Conservation (phyloP, 169 alveolate species). For the Eimeria sp. region DNA sequence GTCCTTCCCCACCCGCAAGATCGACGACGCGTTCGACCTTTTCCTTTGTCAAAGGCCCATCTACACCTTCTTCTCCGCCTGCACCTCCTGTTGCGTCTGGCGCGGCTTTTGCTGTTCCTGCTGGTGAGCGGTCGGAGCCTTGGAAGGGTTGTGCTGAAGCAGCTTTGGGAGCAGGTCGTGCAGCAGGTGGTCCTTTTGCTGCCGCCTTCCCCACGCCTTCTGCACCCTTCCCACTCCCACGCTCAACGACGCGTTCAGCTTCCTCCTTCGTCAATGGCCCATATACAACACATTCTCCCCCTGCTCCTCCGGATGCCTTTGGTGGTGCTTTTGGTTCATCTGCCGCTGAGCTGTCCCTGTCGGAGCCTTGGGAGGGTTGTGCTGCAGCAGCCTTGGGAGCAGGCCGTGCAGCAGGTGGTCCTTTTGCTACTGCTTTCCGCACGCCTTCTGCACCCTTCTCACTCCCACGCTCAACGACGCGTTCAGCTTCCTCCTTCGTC, state of each 20-base stretch:
- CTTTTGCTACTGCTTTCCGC: not conserved
- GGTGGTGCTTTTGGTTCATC: not conserved
- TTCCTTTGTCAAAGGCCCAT: slow-evolving; percentile 5
- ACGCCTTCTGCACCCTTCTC: not conserved
- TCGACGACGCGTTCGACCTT: not conserved
- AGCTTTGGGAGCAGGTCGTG: not conserved
- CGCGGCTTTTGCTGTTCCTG: not conserved
- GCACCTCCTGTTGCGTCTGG: not conserved
- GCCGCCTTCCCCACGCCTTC: not conserved
- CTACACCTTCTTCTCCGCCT: not conserved
- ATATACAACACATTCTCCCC: not conserved
- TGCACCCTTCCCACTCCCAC: not conserved
- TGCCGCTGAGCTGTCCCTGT: not conserved
- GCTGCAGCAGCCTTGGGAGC: not conserved
- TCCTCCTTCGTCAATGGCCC: not conserved
- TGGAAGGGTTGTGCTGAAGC: not conserved
- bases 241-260: not conserved
- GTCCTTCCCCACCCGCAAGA: not conserved
- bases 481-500: not conserved
- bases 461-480: not conserved
- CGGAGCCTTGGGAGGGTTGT: not conserved
- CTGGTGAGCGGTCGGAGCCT: not conserved
- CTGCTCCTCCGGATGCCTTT: not conserved
- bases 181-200: not conserved
- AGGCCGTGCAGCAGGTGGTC: not conserved